Evolutionary conservation across 352 stramenopile species (phyloP), one percentile per base, ranked within the genome.

Genomic region (Phytophthora palmivora): DNA sequence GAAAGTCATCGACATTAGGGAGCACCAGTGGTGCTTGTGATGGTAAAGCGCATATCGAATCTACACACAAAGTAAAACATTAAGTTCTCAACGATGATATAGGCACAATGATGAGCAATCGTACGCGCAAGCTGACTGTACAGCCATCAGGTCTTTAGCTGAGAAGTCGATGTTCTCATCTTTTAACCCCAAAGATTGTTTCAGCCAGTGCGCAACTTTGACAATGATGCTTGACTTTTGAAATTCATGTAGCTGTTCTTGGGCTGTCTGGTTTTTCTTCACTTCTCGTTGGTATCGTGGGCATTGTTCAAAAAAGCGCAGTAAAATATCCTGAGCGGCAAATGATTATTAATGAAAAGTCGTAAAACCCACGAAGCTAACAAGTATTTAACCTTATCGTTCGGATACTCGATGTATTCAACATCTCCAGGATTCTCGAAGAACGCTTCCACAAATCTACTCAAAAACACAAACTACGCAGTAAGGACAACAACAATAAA

Each of bases 251-350:
- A 56, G 19, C 58, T 88, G 52, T 36, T 49, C 33, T 32, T 71
- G 47, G 8, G 64, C 65, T 11, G 58, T 73, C 18, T 59, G 22
- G 44, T 90, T 89, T 0, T 71, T 58, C 26, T 72, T 74, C n/a
- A 92, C 72, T 1, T 86, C 69, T 18, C 49, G 56, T 22, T 72
- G 63, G 50, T 89, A 92, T 11, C 74, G 73, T 6, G 72, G 52
- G 19, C 83, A 92, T 16, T 71, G 51, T 36, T 89, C 83, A 58
- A 82, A 90, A 60, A 88, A 90, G 0, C 83, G 73, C 22, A 89
- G 57, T 0, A 88, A 52, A 4, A 53, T 33, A 34, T 89, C 80
- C 76, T 87, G 34, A 4, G 3, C 0, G 14, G 28, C 21, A 14
- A 46, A 43, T 7, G 7, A 12, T 18, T 28, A 9, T 51, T 45